Evolutionary conservation across 2,329 filamentous ascomycete genomes (phyloP), one percentile per base, ranked within the genome.

Genomic region (Hypocrella siamensis): DNA sequence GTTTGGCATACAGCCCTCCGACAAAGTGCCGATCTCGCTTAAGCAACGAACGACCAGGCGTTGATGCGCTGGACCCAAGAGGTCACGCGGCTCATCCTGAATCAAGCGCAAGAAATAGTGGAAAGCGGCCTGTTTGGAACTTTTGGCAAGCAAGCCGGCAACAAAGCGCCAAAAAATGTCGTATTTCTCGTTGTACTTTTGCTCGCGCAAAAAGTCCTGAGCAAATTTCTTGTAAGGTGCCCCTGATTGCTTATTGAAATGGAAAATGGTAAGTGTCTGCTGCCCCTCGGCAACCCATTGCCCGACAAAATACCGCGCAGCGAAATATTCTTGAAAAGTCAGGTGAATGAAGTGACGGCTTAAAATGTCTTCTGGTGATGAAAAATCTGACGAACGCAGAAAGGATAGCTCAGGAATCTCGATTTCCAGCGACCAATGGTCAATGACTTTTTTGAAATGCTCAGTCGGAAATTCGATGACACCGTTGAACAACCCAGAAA

Each of bases 241-340:
- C 12, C 12, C 12, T 12, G 12, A 7, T 22, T 7, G 12, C 21
- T 7, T 7, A 22, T 22, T 12, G 21, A 22, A 7, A 12, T 22
- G 8, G 21, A 22, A 22, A 12, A 22, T 10, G 4, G 41, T 31
- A 35, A 19, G 42, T 32, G 35, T 15, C 1, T 49, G 41, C 6
- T 24, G 24, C 14, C 11, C 33, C 17, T 7, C 12, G 4, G 24
- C 41, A 49, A 50, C 57, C 31, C 24, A 32, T n/a, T 47, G 41
- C 24, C 40, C 41, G 14, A 47, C 46, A 38, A 59, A 58, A 38
- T 58, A 57, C 16, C 37, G 43, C 3, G 57, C 58, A 0, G 52
- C 56, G 42, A 61, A 60, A 32, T 47, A 60, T 37, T 60, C 57
- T 35, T 60, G 56, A 36, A 56, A 57, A 1, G 57, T 60, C 10